Evolutionary conservation across 257 asterid species (phyloP).

Genomic region (Fraxinus cuspidata): DNA sequence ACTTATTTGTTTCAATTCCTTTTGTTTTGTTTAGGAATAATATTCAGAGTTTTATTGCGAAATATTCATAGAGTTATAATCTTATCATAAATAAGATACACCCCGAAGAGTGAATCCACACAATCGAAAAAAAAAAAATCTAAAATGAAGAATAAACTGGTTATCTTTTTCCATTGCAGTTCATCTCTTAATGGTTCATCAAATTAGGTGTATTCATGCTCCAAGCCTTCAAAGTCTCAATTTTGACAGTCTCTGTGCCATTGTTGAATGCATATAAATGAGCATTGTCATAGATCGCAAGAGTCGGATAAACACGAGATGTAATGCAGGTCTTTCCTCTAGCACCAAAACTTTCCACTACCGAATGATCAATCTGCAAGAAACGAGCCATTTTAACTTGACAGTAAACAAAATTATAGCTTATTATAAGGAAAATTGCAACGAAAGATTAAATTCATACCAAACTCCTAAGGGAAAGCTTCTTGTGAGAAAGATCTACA

Average conservation of each 20-base stretch:
- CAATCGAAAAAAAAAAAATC: not conserved
- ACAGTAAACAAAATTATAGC: not conserved
- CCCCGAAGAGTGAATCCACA: not conserved
- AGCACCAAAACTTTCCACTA: conserved; percentile 58
- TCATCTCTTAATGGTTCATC: conserved; percentile 36
- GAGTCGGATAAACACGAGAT: conserved; percentile 51
- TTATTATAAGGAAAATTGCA: no score
- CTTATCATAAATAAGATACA: not conserved
- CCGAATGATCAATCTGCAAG: conserved; percentile 56
- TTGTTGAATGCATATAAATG: conserved; percentile 53
- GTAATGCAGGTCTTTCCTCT: conserved; percentile 53
- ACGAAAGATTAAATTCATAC: conserved; percentile 27
- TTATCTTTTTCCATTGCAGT: not conserved
- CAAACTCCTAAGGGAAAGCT: conserved; percentile 70
- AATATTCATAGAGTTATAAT: not conserved
- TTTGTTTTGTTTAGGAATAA: no score
- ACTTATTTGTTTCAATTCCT: not conserved
- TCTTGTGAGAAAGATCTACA: conserved; percentile 53
- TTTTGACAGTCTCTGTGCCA: conserved; percentile 40
- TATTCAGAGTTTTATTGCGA: not conserved
- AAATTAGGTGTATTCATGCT: conserved; percentile 40
- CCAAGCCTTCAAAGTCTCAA: conserved; percentile 47
- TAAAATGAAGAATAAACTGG: not conserved
- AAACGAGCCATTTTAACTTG: not conserved
- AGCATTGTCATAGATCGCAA: conserved; percentile 38